These are phyloP conservation scores for Violaceomyces palustris DNA, from an alignment of 1,284 basidiomycete genomes.

Conservation along the genomic window DNA sequence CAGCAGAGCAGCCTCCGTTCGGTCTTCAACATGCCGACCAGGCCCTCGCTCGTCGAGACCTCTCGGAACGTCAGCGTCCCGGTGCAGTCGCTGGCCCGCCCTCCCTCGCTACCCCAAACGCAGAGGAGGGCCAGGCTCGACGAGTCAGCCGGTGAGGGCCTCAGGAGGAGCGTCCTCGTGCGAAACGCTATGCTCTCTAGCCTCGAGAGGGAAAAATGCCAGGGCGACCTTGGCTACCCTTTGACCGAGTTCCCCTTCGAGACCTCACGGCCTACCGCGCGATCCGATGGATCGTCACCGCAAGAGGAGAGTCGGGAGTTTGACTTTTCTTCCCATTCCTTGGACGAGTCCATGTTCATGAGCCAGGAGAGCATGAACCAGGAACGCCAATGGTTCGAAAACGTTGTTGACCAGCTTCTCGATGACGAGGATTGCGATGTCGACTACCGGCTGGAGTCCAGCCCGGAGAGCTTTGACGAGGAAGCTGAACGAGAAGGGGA, in stretches of 20 bases:
- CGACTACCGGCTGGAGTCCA: constrained; percentile 5
- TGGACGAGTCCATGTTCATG: not conserved
- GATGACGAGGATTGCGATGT: no score
- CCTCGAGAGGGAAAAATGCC: constrained; percentile 22
- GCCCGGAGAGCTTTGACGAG: not conserved
- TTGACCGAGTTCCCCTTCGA: no score
- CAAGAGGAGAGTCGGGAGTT: no score
- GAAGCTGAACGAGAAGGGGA: not conserved
- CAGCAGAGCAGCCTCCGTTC: no score
- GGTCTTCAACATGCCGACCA: no score
- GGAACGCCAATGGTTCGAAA: constrained; percentile 29
- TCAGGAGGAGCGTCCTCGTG: constrained; percentile 24
- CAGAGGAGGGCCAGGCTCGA: constrained; percentile 17
- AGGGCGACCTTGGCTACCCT: no score
- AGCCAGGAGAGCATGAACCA: constrained; percentile 3
- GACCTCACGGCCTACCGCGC: no score
- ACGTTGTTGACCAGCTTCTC: constrained; percentile 19
- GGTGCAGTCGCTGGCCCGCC: no score
- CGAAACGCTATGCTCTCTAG: constrained; percentile 35
- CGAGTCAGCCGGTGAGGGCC: constrained; percentile 28
- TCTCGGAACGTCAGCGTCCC: no score
- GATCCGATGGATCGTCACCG: no score
- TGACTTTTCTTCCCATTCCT: not conserved
- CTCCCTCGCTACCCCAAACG: constrained; percentile 5
- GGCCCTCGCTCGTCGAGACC: no score